A percentile compares a stretch with the other conserved stretches of the same genome.
Evolutionary conservation across 441 rosid genomes (phyloP).

Genomic region (Theobroma grandiflorum): DNA sequence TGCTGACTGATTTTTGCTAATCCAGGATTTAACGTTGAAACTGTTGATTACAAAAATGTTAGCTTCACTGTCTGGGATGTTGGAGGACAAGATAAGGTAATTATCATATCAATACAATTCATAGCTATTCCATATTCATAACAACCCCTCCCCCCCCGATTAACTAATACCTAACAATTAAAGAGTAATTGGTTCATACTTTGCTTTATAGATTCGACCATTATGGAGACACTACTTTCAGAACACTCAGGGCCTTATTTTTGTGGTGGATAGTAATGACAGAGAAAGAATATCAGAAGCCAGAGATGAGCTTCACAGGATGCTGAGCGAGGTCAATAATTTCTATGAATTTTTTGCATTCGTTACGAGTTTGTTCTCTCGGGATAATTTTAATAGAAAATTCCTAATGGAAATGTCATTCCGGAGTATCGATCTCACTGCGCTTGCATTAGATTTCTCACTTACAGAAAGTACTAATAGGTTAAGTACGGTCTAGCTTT

Average conservation of each 20-base stretch:
- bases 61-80: slow-evolving; percentile 81
- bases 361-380: neutral
- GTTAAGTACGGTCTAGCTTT: neutral
- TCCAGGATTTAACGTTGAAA: slow-evolving; percentile 67
- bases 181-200: neutral
- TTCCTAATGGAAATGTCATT: neutral
- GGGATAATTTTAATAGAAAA: neutral
- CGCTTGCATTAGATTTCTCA: neutral
- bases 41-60: slow-evolving; percentile 70
- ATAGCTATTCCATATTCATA: neutral
- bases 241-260: slow-evolving; percentile 69
- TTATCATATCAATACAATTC: neutral
- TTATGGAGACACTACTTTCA: slow-evolving; percentile 74
- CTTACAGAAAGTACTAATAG: neutral
- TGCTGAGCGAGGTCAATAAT: slow-evolving; percentile 58
- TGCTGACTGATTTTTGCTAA: slow-evolving; percentile 16
- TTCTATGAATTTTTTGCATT: neutral
- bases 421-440: neutral
- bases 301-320: slow-evolving; percentile 67
- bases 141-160: neutral
- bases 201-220: slow-evolving; percentile 59
- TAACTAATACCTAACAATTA: neutral
- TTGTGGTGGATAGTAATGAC: slow-evolving; percentile 75
- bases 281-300: slow-evolving; percentile 63
- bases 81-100: slow-evolving; percentile 73